A percentile compares a stretch with the other conserved stretches of the same genome.
phyloP scores from a whole-genome alignment of 2,329 filamentous ascomycete genomes.

The Colletotrichum theobromicola region DNA sequence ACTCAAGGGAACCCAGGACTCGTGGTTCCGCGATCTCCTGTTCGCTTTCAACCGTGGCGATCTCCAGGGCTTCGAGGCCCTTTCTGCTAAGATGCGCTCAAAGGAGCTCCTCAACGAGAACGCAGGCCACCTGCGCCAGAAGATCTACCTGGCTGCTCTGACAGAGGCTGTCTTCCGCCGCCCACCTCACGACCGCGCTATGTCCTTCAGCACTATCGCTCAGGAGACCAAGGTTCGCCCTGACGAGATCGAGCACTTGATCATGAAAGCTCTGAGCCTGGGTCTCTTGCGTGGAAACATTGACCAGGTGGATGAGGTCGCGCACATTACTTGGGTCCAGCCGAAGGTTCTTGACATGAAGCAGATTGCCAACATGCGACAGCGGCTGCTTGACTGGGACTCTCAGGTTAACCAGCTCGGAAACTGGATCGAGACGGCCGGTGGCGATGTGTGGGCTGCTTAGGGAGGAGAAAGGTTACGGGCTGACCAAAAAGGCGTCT shows the following conservation, averaged over 20 bases:
- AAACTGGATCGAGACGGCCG: conserved; percentile 94
- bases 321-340: conserved; percentile 98
- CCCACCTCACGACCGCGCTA: conserved; percentile 91
- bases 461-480: conserved; percentile 40
- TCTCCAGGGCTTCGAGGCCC: conserved; percentile 81
- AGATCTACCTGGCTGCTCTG: conserved; percentile 95
- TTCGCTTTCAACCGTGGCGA: conserved; percentile 98
- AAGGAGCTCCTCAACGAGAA: conserved; percentile 82
- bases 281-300: conserved; percentile 91
- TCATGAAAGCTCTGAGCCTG: conserved; percentile 98
- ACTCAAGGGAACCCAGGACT: conserved; percentile 72
- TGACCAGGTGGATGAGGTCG: conserved; percentile 93
- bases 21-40: conserved; percentile 93
- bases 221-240: conserved; percentile 90
- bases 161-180: conserved; percentile 97
- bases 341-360: conserved; percentile 96
- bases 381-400: conserved; percentile 91
- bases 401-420: conserved; percentile 93
- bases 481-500: background rate
- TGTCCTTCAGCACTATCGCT: conserved; percentile 88
- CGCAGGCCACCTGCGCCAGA: conserved; percentile 87
- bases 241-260: conserved; percentile 94
- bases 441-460: conserved; percentile 95
- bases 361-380: conserved; percentile 93
- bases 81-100: conserved; percentile 80